Evolutionary conservation across 768 basidiomycete species (phyloP).

Genomic region (Leucogyrophana mollusca): DNA sequence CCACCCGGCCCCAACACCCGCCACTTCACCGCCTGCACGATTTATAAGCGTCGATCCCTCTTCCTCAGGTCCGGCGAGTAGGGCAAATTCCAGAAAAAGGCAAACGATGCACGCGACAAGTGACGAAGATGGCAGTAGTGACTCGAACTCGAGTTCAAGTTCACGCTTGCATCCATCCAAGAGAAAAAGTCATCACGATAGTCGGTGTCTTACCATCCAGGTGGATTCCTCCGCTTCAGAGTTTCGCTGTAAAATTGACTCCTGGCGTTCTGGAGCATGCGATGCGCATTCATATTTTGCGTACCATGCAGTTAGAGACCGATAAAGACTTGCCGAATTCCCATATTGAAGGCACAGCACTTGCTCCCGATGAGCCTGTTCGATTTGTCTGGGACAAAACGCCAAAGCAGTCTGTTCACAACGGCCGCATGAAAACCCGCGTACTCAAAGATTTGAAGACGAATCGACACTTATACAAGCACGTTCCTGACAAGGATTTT

Average conservation of each 20-base stretch:
- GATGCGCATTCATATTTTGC: constrained; percentile 64
- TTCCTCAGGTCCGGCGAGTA: constrained; percentile 6
- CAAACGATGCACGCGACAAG: constrained; percentile 32
- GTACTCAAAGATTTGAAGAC: constrained; percentile 59
- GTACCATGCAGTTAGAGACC: constrained; percentile 52
- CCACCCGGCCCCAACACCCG: constrained; percentile 10
- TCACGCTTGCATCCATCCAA: constrained; percentile 32
- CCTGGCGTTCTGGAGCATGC: constrained; percentile 49
- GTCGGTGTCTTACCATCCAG: constrained; percentile 64
- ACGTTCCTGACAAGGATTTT: constrained; percentile 68
- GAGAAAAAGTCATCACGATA: constrained; percentile 62
- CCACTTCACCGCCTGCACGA: constrained; percentile 13
- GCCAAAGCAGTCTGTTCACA: constrained; percentile 70
- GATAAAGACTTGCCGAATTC: constrained; percentile 63
- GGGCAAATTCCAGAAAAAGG: constrained; percentile 24
- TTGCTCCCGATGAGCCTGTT: constrained; percentile 51
- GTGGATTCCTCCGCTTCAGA: constrained; percentile 32
- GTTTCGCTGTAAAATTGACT: background rate
- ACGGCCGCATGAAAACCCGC: constrained; percentile 66
- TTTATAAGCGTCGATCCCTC: constrained; percentile 18
- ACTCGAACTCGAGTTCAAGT: constrained; percentile 29
- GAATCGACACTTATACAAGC: constrained; percentile 54
- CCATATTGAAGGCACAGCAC: constrained; percentile 50
- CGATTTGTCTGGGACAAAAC: constrained; percentile 84
- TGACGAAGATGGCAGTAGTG: constrained; percentile 35